Base-by-base conservation (phyloP, 768 basidiomycete species). In the Hortiboletus flavorubellus region DNA sequence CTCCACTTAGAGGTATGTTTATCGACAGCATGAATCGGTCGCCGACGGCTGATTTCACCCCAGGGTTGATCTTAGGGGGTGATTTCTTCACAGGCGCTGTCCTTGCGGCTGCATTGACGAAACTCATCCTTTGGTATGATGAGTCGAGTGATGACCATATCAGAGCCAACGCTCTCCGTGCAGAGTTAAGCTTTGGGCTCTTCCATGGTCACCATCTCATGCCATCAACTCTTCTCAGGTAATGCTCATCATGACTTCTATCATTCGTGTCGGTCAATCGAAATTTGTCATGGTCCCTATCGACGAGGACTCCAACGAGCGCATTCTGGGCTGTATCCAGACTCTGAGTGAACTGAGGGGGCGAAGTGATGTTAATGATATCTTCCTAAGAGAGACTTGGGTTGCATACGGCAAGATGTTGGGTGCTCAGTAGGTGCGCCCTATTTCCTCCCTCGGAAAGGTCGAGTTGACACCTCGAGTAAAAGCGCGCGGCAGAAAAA, bases 161-260 rank as follows among this genome's bases (percentile, higher is more conserved):
- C 9, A 81, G 76, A 37, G 74, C 78, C 41, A 96, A 99, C 64
- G 74, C 82, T 7, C 74, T 98, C 7, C 82, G 89, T 30, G 97
- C 97, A 12, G 95, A 99, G 80, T 90, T 89, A 50, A 40, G 15
- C 53, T 34, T 16, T 14, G 14, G 8, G 30, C 41, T 21, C 16
- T 49, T 45, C 11, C 23, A 8, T 39, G 30, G 9, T 12, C 23
- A 30, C 35, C 11, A 42, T 41, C 52, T 55, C 16, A 46, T 35
- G 4, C 10, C 5, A n/a, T 39, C 41, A 5, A 50, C 51, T 40
- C 33, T 18, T 10, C 57, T 15, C 63, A 91, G 89, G 86, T 91
- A 6, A 98, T 99, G 91, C 80, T 99, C 51, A 93, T 98, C 69
- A 98, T 99, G 97, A 87, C 94, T 1, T 97, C 94, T 9, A 80